These are phyloP conservation scores for Gossypium gossypioides DNA, from an alignment of 441 rosid species.

Conservation along the genomic window DNA sequence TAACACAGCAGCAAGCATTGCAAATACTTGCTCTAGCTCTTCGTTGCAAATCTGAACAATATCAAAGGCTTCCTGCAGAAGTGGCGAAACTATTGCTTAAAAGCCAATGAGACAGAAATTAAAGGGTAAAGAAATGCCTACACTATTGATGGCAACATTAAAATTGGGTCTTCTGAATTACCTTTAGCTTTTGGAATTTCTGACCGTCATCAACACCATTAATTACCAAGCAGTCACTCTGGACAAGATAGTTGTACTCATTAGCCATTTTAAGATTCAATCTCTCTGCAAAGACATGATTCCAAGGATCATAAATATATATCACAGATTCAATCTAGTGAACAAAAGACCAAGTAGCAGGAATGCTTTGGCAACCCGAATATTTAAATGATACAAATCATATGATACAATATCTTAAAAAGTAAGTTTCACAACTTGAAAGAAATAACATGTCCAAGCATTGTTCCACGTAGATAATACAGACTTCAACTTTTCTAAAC, in stretches of 20 bases:
- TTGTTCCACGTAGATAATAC: background rate
- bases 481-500: background rate
- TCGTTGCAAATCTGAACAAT: conserved; percentile 53
- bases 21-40: conserved; percentile 68
- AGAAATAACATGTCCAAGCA: background rate
- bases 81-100: conserved; percentile 11
- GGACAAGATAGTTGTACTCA: conserved; percentile 74
- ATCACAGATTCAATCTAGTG: background rate
- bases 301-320: conserved; percentile 4
- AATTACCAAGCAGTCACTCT: conserved; percentile 72
- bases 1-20: conserved; percentile 74
- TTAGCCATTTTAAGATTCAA: conserved; percentile 68
- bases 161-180: conserved; percentile 24
- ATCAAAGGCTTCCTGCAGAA: conserved; percentile 68
- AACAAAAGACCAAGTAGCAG: background rate
- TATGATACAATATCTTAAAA: background rate
- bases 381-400: conserved; percentile 1
- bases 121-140: conserved; percentile 4
- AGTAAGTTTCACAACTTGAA: background rate
- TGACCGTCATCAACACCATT: conserved; percentile 66
- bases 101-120: conserved; percentile 8
- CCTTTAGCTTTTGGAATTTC: conserved; percentile 60
- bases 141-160: background rate
- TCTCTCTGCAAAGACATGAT: conserved; percentile 44
- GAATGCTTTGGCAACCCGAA: background rate